These are phyloP conservation scores for Rosa chinensis DNA, from an alignment of 306 rosid species.

Conservation along the genomic window DNA sequence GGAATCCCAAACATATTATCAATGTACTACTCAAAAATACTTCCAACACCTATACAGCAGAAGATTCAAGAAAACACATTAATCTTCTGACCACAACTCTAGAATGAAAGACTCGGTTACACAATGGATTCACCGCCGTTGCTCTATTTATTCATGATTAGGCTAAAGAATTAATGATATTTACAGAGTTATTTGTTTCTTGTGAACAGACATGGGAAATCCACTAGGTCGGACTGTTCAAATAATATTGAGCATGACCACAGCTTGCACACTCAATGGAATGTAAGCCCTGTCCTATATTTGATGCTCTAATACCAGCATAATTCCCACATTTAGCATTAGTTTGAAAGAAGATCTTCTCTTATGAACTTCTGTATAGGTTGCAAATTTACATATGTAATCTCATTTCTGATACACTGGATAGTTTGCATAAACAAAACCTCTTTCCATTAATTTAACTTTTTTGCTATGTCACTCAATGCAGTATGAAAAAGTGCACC, in stretches of 20 bases:
- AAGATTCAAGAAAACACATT: neutral
- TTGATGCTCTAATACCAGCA: conserved; percentile 1
- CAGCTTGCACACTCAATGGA: neutral
- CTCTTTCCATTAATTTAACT: neutral
- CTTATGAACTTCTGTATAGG: neutral
- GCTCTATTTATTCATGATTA: neutral
- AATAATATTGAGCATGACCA: neutral
- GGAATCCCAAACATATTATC: neutral
- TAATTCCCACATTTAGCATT: neutral
- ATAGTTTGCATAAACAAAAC: neutral
- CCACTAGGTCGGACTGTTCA: neutral
- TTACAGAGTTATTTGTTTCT: conserved; percentile 5
- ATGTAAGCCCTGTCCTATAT: conserved; percentile 11
- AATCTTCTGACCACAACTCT: neutral
- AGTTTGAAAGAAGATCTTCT: neutral
- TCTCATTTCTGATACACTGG: neutral
- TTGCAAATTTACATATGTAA: neutral
- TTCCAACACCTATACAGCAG: neutral
- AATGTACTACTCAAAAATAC: neutral
- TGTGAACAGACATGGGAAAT: conserved; percentile 18
- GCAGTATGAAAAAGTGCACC: conserved; percentile 62
- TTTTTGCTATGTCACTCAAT: conserved; percentile 24
- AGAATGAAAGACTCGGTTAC: neutral
- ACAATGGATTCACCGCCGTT: neutral
- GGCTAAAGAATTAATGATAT: neutral